A percentile compares a stretch with the other conserved stretches of the same genome.
These are phyloP conservation scores for Phaffomyces antillensis DNA, from an alignment of 805 yeast genomes.

Conservation along the genomic window DNA sequence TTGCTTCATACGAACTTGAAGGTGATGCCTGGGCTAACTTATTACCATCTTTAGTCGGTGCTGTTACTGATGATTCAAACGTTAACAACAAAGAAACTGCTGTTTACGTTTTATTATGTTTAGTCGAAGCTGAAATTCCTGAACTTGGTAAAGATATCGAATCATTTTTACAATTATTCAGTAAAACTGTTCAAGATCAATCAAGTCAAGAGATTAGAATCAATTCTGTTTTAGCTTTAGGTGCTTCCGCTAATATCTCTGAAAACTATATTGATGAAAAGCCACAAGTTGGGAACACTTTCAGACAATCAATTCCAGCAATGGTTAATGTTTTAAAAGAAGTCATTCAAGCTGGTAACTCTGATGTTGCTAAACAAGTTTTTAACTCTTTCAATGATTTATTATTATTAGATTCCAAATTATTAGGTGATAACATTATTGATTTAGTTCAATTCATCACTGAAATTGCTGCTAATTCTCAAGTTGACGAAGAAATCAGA, in stretches of 20 bases:
- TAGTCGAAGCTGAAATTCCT: conserved; percentile 65
- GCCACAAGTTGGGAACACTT: conserved; percentile 42
- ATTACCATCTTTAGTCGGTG: conserved; percentile 61
- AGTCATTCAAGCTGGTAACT: conserved; percentile 63
- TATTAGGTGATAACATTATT: conserved; percentile 69
- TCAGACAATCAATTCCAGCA: conserved; percentile 63
- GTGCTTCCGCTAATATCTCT: conserved; percentile 52
- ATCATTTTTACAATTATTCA: conserved; percentile 66
- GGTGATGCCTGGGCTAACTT: conserved; percentile 69
- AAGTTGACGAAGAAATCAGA: conserved; percentile 75
- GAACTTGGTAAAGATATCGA: conserved; percentile 50
- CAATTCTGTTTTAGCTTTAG: conserved; percentile 75
- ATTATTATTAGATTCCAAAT: conserved; percentile 64
- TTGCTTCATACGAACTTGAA: conserved; percentile 71
- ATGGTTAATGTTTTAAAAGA: conserved; percentile 78
- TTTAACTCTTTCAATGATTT: conserved; percentile 83
- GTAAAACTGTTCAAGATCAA: conserved; percentile 53
- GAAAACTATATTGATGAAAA: conserved; percentile 50
- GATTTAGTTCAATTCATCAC: conserved; percentile 66
- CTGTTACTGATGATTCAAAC: conserved; percentile 46
- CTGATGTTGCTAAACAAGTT: conserved; percentile 61
- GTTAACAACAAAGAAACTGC: conserved; percentile 72
- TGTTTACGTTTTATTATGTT: conserved; percentile 66
- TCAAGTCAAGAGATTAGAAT: conserved; percentile 70
- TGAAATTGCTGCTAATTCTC: conserved; percentile 61